Evolutionary conservation across 2,329 filamentous ascomycete genomes (phyloP).

Genomic region (Helicocarpus griseus): DNA sequence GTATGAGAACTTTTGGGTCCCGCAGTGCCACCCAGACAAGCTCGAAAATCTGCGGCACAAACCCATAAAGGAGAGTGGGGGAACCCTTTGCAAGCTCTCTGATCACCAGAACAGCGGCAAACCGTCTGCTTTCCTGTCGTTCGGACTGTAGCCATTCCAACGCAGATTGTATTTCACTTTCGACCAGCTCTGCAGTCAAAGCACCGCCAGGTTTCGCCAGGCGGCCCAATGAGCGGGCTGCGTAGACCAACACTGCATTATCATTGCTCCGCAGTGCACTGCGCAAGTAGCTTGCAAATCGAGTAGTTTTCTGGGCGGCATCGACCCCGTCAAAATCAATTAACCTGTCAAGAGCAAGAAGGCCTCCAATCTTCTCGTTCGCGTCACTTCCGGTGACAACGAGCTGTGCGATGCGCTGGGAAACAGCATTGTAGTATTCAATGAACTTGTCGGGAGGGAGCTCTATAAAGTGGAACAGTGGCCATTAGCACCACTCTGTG

Average conservation of each 20-base stretch:
- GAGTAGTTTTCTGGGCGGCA: constrained; percentile 81
- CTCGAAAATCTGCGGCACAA: constrained; percentile 89
- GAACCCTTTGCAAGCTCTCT: constrained; percentile 86
- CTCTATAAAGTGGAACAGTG: constrained; percentile 42
- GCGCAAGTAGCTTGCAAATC: constrained; percentile 85
- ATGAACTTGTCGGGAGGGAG: constrained; percentile 70
- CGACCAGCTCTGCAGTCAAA: constrained; percentile 87
- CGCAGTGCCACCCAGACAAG: constrained; percentile 92
- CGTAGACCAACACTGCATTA: constrained; percentile 78
- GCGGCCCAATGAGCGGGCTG: constrained; percentile 79
- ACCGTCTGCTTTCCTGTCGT: constrained; percentile 82
- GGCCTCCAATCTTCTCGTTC: constrained; percentile 79
- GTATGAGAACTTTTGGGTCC: constrained; percentile 82
- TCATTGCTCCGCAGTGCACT: constrained; percentile 85
- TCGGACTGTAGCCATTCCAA: constrained; percentile 96
- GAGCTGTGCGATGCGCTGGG: constrained; percentile 57
- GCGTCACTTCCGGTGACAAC: constrained; percentile 80
- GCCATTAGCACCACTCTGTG: not conserved
- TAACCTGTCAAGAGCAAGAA: constrained; percentile 82
- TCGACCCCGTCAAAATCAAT: constrained; percentile 97
- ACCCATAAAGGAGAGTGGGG: constrained; percentile 89
- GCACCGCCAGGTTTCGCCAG: constrained; percentile 88
- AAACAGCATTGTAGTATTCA: constrained; percentile 58
- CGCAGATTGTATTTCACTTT: constrained; percentile 92
- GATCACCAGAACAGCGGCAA: constrained; percentile 84